Base-by-base conservation (phyloP, 345 rosid species). In the Dipteronia sinensis region DNA sequence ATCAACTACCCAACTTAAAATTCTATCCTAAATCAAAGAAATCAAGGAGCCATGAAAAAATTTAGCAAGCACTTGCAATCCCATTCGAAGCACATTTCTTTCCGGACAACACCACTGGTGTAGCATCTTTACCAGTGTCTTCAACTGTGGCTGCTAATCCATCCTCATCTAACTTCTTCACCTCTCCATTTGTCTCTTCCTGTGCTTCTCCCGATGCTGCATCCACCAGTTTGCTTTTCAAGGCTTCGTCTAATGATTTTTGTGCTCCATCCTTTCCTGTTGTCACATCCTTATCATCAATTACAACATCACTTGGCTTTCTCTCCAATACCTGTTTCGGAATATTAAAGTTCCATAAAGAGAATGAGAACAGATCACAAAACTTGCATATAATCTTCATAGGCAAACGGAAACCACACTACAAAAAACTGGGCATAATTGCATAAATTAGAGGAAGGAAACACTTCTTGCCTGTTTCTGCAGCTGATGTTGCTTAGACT, bases 381-480 rank as follows among this genome's bases (percentile, higher is more conserved):
- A 29, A 6, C 5, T 0, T 0, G 20, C 2, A 10, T 20, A 65
- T 20, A 71, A 16, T 20, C 31, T 1, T 38, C 65, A 58, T 68
- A 72, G 9, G 29, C 15, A 46, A 22, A 42, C 23, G 29, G 22
- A 29, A 46, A 23, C 16, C 23, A 44, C 22, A 56, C 23, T 10
- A 42, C 13, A 65, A 71, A 15, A 25, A 16, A 46, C 31, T 2
- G 65, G 74, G 17, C 3, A 76, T 22, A 80, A 10, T 6, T 67
- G 17, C 3, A 76, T 22, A 80, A 10, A 9, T 67, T 17, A 53
- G 51, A 6, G 22, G 63, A 34, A 13, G 68, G 34, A 17, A 17
- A 53, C 34, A 47, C 22, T n/a, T 75, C 77, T 77, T 79, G 80
- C 94, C 90, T 89, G 89, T 74, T 87, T 92, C 67, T 85, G 90